These are phyloP conservation scores for Zelonia costaricensis DNA, from an alignment of 208 protist genomes.

Conservation along the genomic window DNA sequence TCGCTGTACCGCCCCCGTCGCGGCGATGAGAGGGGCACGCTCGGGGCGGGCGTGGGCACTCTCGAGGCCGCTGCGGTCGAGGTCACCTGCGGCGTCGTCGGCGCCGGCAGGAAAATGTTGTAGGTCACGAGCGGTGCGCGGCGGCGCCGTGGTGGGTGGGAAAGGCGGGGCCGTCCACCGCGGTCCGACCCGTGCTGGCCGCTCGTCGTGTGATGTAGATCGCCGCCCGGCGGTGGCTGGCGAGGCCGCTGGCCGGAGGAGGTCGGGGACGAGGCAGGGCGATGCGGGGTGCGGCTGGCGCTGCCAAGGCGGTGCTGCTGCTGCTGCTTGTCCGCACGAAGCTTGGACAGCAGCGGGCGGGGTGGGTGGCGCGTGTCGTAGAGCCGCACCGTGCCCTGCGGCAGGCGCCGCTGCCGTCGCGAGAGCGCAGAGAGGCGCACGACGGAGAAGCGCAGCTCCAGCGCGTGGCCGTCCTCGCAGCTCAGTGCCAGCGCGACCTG, in stretches of 20 bases:
- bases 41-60: not conserved
- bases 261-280: constrained; percentile 8
- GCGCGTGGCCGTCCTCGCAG: constrained; percentile 74
- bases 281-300: too few species aligned
- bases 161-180: not conserved
- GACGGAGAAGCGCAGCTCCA: constrained; percentile 58
- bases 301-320: not conserved
- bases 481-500: constrained; percentile 44
- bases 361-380: constrained; percentile 17
- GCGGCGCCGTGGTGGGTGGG: not conserved
- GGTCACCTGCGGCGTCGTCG: too few species aligned
- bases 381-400: constrained; percentile 3
- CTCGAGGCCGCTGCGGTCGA: not conserved
- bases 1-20: not conserved
- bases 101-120: constrained; percentile 7
- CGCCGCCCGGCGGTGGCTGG: too few species aligned
- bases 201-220: too few species aligned
- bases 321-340: not conserved
- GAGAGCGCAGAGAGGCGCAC: constrained; percentile 14
- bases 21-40: not conserved
- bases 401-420: constrained; percentile 8
- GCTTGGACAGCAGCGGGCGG: not conserved
- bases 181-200: too few species aligned
- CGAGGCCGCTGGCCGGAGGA: not conserved
- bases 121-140: not conserved